These are phyloP conservation scores for Plantago lanceolata DNA, from an alignment of 305 asterid species.

Conservation along the genomic window DNA sequence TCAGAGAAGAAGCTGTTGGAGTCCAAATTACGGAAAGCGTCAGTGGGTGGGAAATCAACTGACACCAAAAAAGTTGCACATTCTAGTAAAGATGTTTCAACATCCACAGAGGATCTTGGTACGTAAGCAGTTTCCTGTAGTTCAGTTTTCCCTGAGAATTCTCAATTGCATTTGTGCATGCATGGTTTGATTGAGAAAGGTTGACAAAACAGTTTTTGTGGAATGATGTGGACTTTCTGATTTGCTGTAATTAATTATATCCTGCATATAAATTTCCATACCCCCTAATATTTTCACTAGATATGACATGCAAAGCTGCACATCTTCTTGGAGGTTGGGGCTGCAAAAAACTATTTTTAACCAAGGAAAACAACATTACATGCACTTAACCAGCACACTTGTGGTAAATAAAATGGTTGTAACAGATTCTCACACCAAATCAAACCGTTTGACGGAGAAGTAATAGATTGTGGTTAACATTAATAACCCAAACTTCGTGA, in stretches of 20 bases:
- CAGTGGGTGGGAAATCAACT: constrained; percentile 54
- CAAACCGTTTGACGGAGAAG: not conserved
- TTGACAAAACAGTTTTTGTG: not conserved
- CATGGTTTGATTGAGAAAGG: not conserved
- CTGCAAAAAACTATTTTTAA: too few relatives aligned
- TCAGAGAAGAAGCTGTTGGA: constrained; percentile 88
- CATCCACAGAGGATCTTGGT: constrained; percentile 94
- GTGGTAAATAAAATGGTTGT: not conserved
- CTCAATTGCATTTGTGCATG: constrained; percentile 3
- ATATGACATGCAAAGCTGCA: too few relatives aligned
- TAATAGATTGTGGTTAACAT: not conserved
- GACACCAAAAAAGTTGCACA: constrained; percentile 44
- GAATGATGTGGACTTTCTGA: not conserved
- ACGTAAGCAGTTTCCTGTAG: constrained; percentile 22
- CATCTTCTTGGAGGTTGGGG: too few relatives aligned
- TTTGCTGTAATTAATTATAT: not conserved
- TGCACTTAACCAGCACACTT: too few relatives aligned
- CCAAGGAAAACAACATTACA: too few relatives aligned
- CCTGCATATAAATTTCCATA: too few relatives aligned
- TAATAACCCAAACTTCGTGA: too few relatives aligned
- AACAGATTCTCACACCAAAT: not conserved
- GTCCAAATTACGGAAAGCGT: constrained; percentile 73
- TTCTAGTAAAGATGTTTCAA: constrained; percentile 57
- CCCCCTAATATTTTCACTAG: too few relatives aligned
- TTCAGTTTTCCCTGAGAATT: constrained; percentile 11